phyloP scores from a whole-genome alignment of 2,329 filamentous ascomycete genomes.

The Tolypocladium album region DNA sequence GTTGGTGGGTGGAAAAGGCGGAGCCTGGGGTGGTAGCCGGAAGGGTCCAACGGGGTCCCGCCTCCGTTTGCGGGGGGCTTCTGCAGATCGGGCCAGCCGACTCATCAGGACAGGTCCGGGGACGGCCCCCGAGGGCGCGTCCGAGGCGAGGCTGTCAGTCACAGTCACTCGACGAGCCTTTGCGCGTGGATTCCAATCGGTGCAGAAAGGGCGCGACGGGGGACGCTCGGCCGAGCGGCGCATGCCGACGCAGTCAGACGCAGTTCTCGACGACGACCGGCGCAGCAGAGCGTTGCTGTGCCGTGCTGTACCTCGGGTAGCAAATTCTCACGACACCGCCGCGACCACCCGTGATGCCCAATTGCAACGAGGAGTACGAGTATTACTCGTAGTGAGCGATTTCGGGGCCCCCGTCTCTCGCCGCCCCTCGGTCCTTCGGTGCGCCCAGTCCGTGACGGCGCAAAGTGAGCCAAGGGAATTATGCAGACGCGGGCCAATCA shows the following conservation, averaged over 20 bases:
- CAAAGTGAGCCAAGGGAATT: slow-evolving; percentile 11
- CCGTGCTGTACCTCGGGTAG: background rate
- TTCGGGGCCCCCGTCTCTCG: background rate
- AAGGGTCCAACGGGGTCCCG: background rate
- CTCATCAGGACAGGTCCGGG: background rate
- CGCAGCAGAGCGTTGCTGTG: background rate
- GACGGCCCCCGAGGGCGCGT: too few species aligned
- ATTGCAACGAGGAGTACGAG: too few species aligned
- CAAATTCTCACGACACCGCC: too few species aligned
- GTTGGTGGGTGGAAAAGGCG: background rate
- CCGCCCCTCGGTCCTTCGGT: background rate
- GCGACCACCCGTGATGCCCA: slow-evolving; percentile 6
- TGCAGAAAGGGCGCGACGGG: background rate
- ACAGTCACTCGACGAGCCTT: too few species aligned
- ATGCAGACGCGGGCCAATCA: slow-evolving; percentile 21
- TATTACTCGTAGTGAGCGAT: background rate
- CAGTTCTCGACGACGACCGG: too few species aligned
- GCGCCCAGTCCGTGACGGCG: background rate
- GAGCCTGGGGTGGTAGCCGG: background rate
- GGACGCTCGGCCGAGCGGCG: background rate
- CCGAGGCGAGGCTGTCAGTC: too few species aligned
- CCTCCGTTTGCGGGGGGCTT: background rate
- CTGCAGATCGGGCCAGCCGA: background rate
- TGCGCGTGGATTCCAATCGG: background rate
- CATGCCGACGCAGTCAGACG: background rate